These are phyloP conservation scores for Clavaria fumosa DNA, from an alignment of 768 basidiomycete genomes.

Conservation along the genomic window DNA sequence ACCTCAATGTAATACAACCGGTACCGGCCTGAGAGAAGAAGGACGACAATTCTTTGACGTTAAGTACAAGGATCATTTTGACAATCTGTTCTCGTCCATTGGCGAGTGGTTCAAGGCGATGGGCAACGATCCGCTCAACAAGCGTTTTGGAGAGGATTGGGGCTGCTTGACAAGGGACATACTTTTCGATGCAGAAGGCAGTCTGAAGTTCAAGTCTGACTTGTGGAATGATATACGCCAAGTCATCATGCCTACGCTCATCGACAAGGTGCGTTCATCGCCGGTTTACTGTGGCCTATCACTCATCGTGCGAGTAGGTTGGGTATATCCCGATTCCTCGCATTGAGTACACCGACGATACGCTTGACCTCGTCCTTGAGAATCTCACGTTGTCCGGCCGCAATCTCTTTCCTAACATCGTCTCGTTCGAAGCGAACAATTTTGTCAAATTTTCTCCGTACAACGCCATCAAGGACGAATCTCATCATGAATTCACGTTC, in stretches of 20 bases:
- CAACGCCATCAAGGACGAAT: constrained; percentile 35
- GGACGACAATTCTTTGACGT: constrained; percentile 68
- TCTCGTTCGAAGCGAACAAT: constrained; percentile 65
- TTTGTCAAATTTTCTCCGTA: constrained; percentile 79
- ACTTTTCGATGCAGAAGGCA: constrained; percentile 70
- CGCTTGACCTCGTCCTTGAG: constrained; percentile 81
- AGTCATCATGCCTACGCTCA: constrained; percentile 66
- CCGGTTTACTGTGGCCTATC: background rate
- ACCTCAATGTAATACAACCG: constrained; percentile 54
- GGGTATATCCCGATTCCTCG: constrained; percentile 84
- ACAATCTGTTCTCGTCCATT: constrained; percentile 56
- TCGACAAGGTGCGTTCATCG: constrained; percentile 43
- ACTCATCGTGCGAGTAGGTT: constrained; percentile 24
- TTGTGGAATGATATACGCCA: constrained; percentile 80
- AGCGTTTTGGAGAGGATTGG: constrained; percentile 67
- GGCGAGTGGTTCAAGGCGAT: constrained; percentile 74
- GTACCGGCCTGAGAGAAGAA: constrained; percentile 41
- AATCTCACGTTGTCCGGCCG: constrained; percentile 79
- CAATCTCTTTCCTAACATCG: constrained; percentile 77
- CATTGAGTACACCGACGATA: constrained; percentile 83
- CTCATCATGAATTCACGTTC: constrained; percentile 58
- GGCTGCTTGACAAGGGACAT: constrained; percentile 67
- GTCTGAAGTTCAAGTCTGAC: constrained; percentile 74
- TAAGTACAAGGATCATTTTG: constrained; percentile 56
- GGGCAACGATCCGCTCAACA: constrained; percentile 57